phyloP scores from a whole-genome alignment of 2,329 filamentous ascomycete genomes.

The Colletotrichum caudatum region DNA sequence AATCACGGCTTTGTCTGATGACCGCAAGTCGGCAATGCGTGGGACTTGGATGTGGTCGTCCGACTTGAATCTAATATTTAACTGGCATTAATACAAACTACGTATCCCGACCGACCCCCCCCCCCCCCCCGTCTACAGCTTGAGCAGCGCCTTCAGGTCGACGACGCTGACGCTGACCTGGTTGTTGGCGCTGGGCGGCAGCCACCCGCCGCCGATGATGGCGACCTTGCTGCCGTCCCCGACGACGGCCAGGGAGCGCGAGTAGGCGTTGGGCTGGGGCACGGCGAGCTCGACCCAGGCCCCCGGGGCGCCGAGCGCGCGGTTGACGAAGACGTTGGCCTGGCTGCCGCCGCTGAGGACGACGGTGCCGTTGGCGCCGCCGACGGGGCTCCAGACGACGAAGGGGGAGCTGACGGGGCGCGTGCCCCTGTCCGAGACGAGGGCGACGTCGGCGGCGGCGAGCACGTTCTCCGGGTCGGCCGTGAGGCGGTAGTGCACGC shows the following conservation, averaged over 20 bases:
- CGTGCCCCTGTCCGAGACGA: slow-evolving; percentile 49
- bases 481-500: slow-evolving; percentile 60
- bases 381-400: slow-evolving; percentile 58
- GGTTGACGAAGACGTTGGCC: slow-evolving; percentile 57
- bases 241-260: slow-evolving; percentile 52
- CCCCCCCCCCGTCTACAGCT: slow-evolving; percentile 6
- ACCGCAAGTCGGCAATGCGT: not conserved
- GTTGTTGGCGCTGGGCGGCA: slow-evolving; percentile 61
- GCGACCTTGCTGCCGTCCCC: slow-evolving; percentile 50
- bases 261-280: slow-evolving; percentile 54
- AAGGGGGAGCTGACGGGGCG: slow-evolving; percentile 54
- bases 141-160: slow-evolving; percentile 43
- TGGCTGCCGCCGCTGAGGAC: slow-evolving; percentile 56
- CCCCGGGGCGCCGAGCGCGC: slow-evolving; percentile 51
- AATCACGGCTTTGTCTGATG: not conserved
- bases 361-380: slow-evolving; percentile 59
- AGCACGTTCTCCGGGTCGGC: slow-evolving; percentile 53
- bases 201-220: slow-evolving; percentile 58
- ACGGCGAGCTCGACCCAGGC: slow-evolving; percentile 54
- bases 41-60: not conserved
- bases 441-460: slow-evolving; percentile 47
- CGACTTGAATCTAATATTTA: not conserved
- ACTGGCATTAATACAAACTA: not conserved
- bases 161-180: slow-evolving; percentile 55
- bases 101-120: no score